These are phyloP conservation scores for Coemansia sp. DNA, from an alignment of 371 early-diverging fungal species.

Conservation along the genomic window DNA sequence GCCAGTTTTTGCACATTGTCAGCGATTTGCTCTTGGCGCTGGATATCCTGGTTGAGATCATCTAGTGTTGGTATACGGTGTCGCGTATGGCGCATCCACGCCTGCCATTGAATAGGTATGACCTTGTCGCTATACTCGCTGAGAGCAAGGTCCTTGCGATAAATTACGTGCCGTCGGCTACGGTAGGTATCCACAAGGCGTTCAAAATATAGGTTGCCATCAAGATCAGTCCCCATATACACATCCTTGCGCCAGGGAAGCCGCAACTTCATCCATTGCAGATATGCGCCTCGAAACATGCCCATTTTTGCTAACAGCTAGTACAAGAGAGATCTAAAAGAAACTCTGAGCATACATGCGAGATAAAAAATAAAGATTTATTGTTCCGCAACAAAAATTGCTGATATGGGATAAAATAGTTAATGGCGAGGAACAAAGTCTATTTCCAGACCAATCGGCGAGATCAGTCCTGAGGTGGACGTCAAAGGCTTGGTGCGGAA, in stretches of 20 bases:
- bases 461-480: conserved; percentile 35
- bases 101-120: conserved; percentile 50
- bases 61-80: conserved; percentile 23
- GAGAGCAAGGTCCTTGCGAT: conserved; percentile 20
- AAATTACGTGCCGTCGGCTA: conserved; percentile 31
- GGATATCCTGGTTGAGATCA: conserved; percentile 32
- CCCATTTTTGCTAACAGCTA: background rate
- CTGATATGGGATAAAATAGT: background rate
- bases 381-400: background rate
- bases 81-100: conserved; percentile 51
- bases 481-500: conserved; percentile 28
- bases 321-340: background rate
- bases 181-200: conserved; percentile 25
- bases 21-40: conserved; percentile 30
- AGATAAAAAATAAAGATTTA: background rate
- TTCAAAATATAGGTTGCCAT: conserved; percentile 49
- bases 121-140: conserved; percentile 28
- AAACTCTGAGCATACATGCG: background rate
- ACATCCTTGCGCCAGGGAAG: conserved; percentile 47
- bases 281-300: conserved; percentile 12
- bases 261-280: conserved; percentile 44
- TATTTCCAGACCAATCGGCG: conserved; percentile 26
- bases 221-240: conserved; percentile 39
- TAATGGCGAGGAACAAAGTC: conserved; percentile 20
- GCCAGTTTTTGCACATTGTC: conserved; percentile 23